These are phyloP conservation scores for Phyllosticta capitalensis DNA, from an alignment of 2,329 filamentous ascomycete genomes.

Conservation along the genomic window DNA sequence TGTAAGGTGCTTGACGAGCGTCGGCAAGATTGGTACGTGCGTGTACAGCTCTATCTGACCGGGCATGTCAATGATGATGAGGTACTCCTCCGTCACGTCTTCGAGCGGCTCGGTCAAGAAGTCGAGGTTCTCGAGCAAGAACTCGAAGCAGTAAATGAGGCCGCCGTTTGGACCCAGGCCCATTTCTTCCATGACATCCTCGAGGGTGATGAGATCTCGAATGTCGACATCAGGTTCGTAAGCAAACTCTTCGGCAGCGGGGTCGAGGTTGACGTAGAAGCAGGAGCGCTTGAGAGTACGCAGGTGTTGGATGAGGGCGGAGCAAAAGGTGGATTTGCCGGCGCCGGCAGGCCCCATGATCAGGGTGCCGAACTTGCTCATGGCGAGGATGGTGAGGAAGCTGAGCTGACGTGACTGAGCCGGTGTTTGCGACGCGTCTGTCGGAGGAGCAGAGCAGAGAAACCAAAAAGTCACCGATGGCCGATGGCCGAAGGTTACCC, in stretches of 20 bases:
- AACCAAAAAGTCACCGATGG: background rate
- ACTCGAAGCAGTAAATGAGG: constrained; percentile 94
- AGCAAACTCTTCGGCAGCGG: constrained; percentile 84
- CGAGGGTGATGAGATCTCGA: constrained; percentile 84
- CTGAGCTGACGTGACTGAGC: background rate
- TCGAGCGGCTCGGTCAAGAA: constrained; percentile 82
- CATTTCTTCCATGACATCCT: constrained; percentile 96
- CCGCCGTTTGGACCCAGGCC: constrained; percentile 84
- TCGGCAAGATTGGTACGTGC: constrained; percentile 84
- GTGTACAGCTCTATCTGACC: constrained; percentile 98
- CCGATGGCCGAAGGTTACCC: constrained; percentile 1
- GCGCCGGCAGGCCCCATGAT: constrained; percentile 95
- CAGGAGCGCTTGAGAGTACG: constrained; percentile 83
- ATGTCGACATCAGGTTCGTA: constrained; percentile 92
- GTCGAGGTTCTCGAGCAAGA: constrained; percentile 87
- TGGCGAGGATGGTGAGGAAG: constrained; percentile 29
- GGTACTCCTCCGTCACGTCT: constrained; percentile 81
- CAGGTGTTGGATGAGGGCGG: constrained; percentile 84
- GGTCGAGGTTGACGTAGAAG: constrained; percentile 98
- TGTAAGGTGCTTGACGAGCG: constrained; percentile 71
- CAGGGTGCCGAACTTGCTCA: constrained; percentile 92
- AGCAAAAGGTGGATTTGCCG: constrained; percentile 96
- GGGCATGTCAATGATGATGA: constrained; percentile 98
- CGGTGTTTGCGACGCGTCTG: background rate
- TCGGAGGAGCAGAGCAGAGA: background rate